Percentiles rank a stretch among this genome's conserved stretches.
These are phyloP conservation scores for Thelonectria discophora DNA, from an alignment of 2,329 filamentous ascomycete species.

Conservation along the genomic window DNA sequence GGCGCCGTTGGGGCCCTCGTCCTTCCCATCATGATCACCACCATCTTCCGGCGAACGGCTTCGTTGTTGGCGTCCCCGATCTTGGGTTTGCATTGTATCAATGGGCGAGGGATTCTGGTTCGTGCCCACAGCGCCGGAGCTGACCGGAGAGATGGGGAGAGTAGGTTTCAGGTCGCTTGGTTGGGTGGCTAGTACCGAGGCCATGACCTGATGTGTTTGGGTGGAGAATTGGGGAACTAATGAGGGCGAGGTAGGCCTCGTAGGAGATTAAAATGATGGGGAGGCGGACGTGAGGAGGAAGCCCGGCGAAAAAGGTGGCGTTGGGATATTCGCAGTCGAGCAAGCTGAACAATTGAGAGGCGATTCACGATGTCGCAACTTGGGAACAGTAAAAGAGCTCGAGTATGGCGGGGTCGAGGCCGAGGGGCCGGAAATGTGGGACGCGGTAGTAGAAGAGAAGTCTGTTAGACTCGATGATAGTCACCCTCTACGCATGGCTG, in stretches of 20 bases:
- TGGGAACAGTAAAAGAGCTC: conserved; percentile 23
- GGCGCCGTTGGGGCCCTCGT: conserved; percentile 49
- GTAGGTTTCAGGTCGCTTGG: conserved; percentile 45
- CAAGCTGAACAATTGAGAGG: conserved; percentile 23
- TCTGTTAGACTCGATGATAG: conserved; percentile 33
- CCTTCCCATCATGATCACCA: conserved; percentile 53
- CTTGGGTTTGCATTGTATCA: conserved; percentile 46
- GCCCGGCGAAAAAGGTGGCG: not conserved
- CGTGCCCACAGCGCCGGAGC: conserved; percentile 53
- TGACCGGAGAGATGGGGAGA: conserved; percentile 51
- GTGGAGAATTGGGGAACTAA: conserved; percentile 15
- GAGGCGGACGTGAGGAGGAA: not conserved
- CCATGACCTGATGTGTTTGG: conserved; percentile 37
- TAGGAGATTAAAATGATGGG: not conserved
- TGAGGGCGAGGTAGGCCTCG: conserved; percentile 4
- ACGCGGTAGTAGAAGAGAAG: conserved; percentile 34
- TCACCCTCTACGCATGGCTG: conserved; percentile 38
- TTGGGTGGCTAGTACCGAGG: conserved; percentile 39
- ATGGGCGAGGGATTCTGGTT: conserved; percentile 48
- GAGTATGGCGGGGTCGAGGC: conserved; percentile 38
- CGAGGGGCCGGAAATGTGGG: conserved; percentile 34
- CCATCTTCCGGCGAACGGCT: conserved; percentile 55
- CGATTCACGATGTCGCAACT: conserved; percentile 28
- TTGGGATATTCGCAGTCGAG: conserved; percentile 8
- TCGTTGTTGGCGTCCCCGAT: conserved; percentile 50